Evolutionary conservation across 2,329 filamentous ascomycete species (phyloP).

Genomic region (Penicillium concentricum): DNA sequence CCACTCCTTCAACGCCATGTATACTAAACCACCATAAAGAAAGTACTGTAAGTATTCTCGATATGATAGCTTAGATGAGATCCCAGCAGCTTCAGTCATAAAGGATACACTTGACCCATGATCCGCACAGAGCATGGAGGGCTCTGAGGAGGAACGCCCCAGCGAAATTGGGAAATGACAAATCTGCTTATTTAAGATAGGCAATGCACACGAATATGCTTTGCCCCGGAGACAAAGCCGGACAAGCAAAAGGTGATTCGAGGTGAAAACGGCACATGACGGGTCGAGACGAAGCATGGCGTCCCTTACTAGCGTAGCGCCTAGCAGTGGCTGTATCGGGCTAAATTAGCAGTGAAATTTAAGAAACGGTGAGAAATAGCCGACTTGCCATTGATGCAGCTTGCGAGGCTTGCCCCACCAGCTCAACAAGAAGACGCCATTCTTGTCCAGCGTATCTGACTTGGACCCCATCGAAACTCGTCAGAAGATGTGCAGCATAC

Average conservation of each 20-base stretch:
- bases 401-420: constrained; percentile 34
- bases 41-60: constrained; percentile 63
- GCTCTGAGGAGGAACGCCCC: constrained; percentile 25
- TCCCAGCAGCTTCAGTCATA: constrained; percentile 37
- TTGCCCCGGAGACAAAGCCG: constrained; percentile 44
- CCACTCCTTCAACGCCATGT: constrained; percentile 63
- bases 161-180: constrained; percentile 40
- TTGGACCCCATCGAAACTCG: constrained; percentile 52
- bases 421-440: constrained; percentile 40
- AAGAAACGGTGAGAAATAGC: not conserved
- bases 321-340: constrained; percentile 36
- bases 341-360: constrained; percentile 18
- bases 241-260: constrained; percentile 42
- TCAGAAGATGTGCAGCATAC: constrained; percentile 51
- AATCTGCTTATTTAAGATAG: constrained; percentile 43
- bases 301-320: constrained; percentile 42
- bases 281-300: constrained; percentile 48
- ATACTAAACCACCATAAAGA: constrained; percentile 62
- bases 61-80: constrained; percentile 43
- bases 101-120: constrained; percentile 34
- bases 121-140: constrained; percentile 29
- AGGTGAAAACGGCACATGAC: constrained; percentile 44
- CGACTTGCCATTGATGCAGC: constrained; percentile 34
- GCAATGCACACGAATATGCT: constrained; percentile 40
- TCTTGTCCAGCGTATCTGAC: constrained; percentile 45